Conservation (phyloP, 1,139 yeast species). For the Williopsis jadinii region DNA sequence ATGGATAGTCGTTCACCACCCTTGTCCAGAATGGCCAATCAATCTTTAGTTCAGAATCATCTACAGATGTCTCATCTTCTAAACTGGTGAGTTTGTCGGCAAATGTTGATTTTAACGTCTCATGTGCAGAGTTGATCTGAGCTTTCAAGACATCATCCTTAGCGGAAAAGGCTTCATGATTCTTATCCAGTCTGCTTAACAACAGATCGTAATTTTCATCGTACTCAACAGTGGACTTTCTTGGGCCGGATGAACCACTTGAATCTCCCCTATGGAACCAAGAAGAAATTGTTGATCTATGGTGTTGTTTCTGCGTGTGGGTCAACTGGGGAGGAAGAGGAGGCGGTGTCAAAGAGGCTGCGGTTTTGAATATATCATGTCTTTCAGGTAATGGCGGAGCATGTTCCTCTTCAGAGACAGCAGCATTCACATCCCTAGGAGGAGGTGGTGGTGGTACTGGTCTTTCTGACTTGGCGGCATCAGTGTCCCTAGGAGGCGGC, state of each 20-base stretch:
- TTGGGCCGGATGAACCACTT: slow-evolving; percentile 11
- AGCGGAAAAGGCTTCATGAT: slow-evolving; percentile 27
- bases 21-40: slow-evolving; percentile 91
- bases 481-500: slow-evolving; percentile 6
- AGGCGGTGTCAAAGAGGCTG: slow-evolving; percentile 17
- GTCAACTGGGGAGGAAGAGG: slow-evolving; percentile 23
- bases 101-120: slow-evolving; percentile 39
- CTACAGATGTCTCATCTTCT: slow-evolving; percentile 8
- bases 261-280: slow-evolving; percentile 16
- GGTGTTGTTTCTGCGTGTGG: slow-evolving; percentile 16
- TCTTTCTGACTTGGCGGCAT: neutral
- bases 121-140: slow-evolving; percentile 52
- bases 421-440: slow-evolving; percentile 1
- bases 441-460: slow-evolving; percentile 1
- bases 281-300: slow-evolving; percentile 13
- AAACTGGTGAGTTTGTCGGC: slow-evolving; percentile 25
- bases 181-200: slow-evolving; percentile 32
- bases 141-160: slow-evolving; percentile 34
- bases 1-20: slow-evolving; percentile 67
- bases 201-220: slow-evolving; percentile 37
- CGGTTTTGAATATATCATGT: slow-evolving; percentile 4
- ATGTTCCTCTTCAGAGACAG: neutral
- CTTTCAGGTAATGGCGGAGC: slow-evolving; percentile 11
- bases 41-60: slow-evolving; percentile 33
- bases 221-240: slow-evolving; percentile 13